Base-by-base conservation (phyloP, 306 rosid genomes). In the Lupinus albus region DNA sequence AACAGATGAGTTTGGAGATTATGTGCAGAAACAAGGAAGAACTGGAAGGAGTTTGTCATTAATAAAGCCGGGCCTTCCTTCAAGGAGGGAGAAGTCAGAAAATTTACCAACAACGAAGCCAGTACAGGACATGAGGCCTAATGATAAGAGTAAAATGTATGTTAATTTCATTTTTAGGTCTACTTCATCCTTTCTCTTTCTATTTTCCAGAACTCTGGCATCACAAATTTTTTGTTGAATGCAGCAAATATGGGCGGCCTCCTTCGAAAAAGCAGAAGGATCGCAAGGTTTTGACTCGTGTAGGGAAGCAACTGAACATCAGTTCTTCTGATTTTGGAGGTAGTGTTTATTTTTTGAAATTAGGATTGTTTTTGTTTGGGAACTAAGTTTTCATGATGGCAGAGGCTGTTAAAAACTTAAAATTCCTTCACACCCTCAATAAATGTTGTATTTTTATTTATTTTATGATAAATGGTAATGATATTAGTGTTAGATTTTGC, bases 231-330 rank as follows among this genome's bases (percentile, higher is more conserved):
- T 59, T 83, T 73, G 54, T 71, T 81, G 57, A 74, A 33, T 70
- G 74, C 85, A 86, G 98, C 64, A 89, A 85, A 83, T 68, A 85
- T 46, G 98, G 98, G 4, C 91, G 91, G 54, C 96, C 92, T 67
- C 91, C 92, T 64, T 78, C 88, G 2, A 92, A 85, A 79, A 92
- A 92, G 79, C 90, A 79, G 70, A 87, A 87, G 81, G 98, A 85
- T 71, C 92, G 88, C 68, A 87, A 89, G 73, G 72, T 67, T 66
- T 68, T 76, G 79, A 67, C 90, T 83, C 83, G 81, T 62, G 78
- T 75, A 46, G 89, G 87, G 79, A 83, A 85, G 67, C 82, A 63
- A 39, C 68, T 70, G 59, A 78, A 51, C 15, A 79, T 72, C 53
- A 79, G 83, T 39, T 79, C 90, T 53, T 70, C 88, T 53, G 91